Evolutionary conservation across 257 asterid species (phyloP), one percentile per base, ranked within the genome.

Genomic region (Solanum ossicruentum): DNA sequence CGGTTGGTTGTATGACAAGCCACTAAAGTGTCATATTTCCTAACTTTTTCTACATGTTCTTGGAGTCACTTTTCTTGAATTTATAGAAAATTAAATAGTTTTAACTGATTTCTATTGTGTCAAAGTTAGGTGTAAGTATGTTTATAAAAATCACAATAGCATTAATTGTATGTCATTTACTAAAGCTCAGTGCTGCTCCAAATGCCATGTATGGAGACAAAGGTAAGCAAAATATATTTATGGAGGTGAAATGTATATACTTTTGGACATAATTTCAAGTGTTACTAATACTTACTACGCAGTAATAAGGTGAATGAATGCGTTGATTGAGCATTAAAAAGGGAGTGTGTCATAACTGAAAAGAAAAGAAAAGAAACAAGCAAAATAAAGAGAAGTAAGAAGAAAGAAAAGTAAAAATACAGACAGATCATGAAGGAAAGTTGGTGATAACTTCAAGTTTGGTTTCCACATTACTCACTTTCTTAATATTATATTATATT

Each of bases 381-480:
- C 21, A 78, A 52, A 26, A 15, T 52, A 78, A 17, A 52, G 83
- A 78, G 41, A 32, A 21, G 66, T 28, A 63, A 84, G 70, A 55
- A 21, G 79, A 81, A 61, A 60, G 84, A 61, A 36, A 84, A 81
- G 63, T 79, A 60, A 73, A 69, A 84, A 86, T 58, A 85, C 45
- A 73, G 49, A 75, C 55, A 66, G 78, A 65, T 23, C 43, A 55
- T 57, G 82, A 73, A 75, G 77, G 83, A 63, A 84, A 83, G 85
- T 87, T 81, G 88, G 85, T 82, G 84, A 77, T 87, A 79, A 65
- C 84, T 85, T 69, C 23, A 47, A 83, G 32, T 75, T 84, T 57
- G 85, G 86, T 85, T 83, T 83, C 82, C 60, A 32, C 78, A 36
- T 41, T 18, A 18, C 79, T 6, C 54, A 84, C 84, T 73, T 23